Conservation (phyloP, 208 protist genomes). For the Blastocrithidia nonstop region DNA sequence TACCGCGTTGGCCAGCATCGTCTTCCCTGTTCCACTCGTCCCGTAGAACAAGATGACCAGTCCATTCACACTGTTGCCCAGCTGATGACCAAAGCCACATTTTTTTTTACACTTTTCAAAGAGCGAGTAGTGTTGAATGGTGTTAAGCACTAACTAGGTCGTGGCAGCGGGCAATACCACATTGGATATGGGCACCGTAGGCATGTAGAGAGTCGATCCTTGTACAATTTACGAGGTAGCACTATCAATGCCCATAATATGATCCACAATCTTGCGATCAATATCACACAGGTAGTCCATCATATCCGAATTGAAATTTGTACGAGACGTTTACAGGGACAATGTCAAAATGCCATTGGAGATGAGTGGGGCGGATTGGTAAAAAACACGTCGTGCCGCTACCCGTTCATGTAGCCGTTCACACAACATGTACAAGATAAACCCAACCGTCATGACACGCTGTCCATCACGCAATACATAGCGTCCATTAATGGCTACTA, state of each 20-base stretch:
- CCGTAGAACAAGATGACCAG: constrained; percentile 88
- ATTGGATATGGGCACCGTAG: constrained; percentile 53
- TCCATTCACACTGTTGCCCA: constrained; percentile 39
- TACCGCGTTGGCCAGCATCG: constrained; percentile 88
- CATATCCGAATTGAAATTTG: constrained; percentile 81
- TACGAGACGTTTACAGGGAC: constrained; percentile 28
- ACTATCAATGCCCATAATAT: constrained; percentile 76
- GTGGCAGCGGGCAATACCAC: constrained; percentile 70
- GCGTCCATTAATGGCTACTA: constrained; percentile 76
- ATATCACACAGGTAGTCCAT: constrained; percentile 87
- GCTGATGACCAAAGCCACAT: constrained; percentile 63
- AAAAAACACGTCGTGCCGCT: constrained; percentile 67
- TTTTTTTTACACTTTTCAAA: constrained; percentile 65
- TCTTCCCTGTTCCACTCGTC: constrained; percentile 86
- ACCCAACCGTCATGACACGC: constrained; percentile 74
- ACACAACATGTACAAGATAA: constrained; percentile 84
- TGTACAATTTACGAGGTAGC: constrained; percentile 85
- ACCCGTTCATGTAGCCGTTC: constrained; percentile 73
- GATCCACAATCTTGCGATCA: constrained; percentile 87
- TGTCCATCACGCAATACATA: constrained; percentile 78
- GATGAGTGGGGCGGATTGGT: constrained; percentile 64
- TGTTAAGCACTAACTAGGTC: constrained; percentile 67
- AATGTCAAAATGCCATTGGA: constrained; percentile 55
- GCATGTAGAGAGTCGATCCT: constrained; percentile 70
- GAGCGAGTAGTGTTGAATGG: constrained; percentile 75